Evolutionary conservation across 2,329 filamentous ascomycete species (phyloP).

Genomic region (Lachnellula cervina): DNA sequence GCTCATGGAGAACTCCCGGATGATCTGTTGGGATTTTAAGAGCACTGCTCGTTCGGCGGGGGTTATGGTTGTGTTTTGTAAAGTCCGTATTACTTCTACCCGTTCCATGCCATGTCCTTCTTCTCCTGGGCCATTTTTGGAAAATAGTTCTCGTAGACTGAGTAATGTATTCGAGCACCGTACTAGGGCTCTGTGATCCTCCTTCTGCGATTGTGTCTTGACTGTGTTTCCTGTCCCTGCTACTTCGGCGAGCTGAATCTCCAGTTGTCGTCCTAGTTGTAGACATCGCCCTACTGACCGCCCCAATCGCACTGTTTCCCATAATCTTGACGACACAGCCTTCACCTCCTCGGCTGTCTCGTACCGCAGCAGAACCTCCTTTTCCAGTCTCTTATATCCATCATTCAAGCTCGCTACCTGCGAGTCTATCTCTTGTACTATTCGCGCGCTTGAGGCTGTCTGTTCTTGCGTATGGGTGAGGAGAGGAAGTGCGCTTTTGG

Average conservation of each 20-base stretch:
- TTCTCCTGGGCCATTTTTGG: constrained; percentile 60
- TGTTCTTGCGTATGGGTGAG: constrained; percentile 73
- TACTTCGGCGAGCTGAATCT: constrained; percentile 76
- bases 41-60: constrained; percentile 72
- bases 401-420: constrained; percentile 46
- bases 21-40: constrained; percentile 68
- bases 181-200: constrained; percentile 76
- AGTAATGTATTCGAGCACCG: constrained; percentile 76
- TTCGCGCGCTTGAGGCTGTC: constrained; percentile 64
- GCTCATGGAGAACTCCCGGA: constrained; percentile 79
- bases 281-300: constrained; percentile 73
- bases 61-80: constrained; percentile 64
- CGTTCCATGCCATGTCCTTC: constrained; percentile 73
- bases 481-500: constrained; percentile 75
- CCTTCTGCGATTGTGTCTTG: constrained; percentile 37
- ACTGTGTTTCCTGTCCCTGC: constrained; percentile 28
- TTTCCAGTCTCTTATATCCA: constrained; percentile 79
- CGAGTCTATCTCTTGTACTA: constrained; percentile 44
- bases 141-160: constrained; percentile 67
- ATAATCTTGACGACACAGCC: constrained; percentile 70
- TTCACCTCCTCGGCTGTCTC: constrained; percentile 80
- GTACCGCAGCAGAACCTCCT: constrained; percentile 80
- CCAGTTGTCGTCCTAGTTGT: constrained; percentile 77
- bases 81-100: constrained; percentile 65
- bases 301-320: constrained; percentile 73